Base-by-base conservation (phyloP, 495 filamentous ascomycete genomes). In the Aspergillus coremiiformis region DNA sequence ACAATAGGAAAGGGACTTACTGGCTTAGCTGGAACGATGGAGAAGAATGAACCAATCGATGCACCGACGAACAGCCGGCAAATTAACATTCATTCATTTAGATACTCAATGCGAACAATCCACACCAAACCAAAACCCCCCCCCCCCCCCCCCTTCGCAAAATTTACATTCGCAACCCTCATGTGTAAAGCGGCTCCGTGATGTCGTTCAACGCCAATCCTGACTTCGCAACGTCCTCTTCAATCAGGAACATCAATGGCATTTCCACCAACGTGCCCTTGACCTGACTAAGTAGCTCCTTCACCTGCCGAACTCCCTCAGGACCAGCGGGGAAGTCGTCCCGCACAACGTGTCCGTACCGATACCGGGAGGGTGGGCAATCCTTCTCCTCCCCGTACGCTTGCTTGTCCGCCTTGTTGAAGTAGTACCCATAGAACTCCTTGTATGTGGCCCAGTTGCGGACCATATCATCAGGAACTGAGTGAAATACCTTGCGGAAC, bases 221-320 rank as follows among this genome's bases (percentile, higher is more conserved):
- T 55, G 89, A 81, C 75, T 91, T 83, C 4, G 91, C 92, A 64
- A 97, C 79, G 70, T 96, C 90, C 66, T 88, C 81, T 22, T 89
- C 87, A 59, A 84, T 84, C 65, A 97, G 68, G 68, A 97, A 97
- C 56, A 87, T 74, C 59, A 97, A 71, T 45, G 91, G 89, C 92
- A 96, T 96, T 74, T 95, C 86, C 20, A 96, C 90, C 39, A 96
- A 62, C 12, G 80, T 89, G 0, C 92, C 92, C 56, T 83, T 83
- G 12, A 96, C 77, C 45, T 78, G 76, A 49, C 79, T 80, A 50
- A 97, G 68, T 67, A 83, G 74, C 29, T 88, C 89, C 76, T 97
- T 97, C 33, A 97, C 77, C 73, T 93, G 86, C 29, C 62, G 64
- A 21, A 82, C 70, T 15, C 70, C 91, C 72, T 79, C 67, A 1